Evolutionary conservation across 805 yeast species (phyloP).

Genomic region (Komagataella mondaviorum): DNA sequence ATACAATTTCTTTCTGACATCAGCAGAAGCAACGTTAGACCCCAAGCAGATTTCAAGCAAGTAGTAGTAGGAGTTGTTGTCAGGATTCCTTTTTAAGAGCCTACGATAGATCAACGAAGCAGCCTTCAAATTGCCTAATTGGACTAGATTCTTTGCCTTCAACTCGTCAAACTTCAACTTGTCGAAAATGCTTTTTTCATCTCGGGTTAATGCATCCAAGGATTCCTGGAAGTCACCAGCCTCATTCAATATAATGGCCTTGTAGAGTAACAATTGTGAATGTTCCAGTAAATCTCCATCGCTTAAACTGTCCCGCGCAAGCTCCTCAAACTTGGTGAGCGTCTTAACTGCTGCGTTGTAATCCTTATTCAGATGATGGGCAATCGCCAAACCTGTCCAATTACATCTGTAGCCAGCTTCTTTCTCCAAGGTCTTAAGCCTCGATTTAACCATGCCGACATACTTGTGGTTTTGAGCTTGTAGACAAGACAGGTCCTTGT

Average conservation of each 20-base stretch:
- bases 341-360: slow-evolving; percentile 57
- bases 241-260: slow-evolving; percentile 50
- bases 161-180: slow-evolving; percentile 48
- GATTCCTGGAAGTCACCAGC: slow-evolving; percentile 55
- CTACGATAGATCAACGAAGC: slow-evolving; percentile 59
- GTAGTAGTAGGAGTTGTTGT: slow-evolving; percentile 50
- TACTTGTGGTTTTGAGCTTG: slow-evolving; percentile 74
- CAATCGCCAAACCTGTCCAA: slow-evolving; percentile 83
- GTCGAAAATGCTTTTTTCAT: slow-evolving; percentile 34
- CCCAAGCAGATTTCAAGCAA: slow-evolving; percentile 55
- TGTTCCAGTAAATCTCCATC: slow-evolving; percentile 63
- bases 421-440: slow-evolving; percentile 56
- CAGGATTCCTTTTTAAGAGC: slow-evolving; percentile 78
- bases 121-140: slow-evolving; percentile 41
- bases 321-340: slow-evolving; percentile 59
- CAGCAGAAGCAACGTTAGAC: slow-evolving; percentile 28
- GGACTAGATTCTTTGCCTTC: slow-evolving; percentile 49
- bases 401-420: slow-evolving; percentile 78
- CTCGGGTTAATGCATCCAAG: slow-evolving; percentile 37
- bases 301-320: slow-evolving; percentile 54
- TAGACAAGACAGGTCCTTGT: slow-evolving; percentile 69
- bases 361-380: slow-evolving; percentile 66
- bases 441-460: slow-evolving; percentile 43
- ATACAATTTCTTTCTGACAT: slow-evolving; percentile 46
- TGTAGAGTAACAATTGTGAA: slow-evolving; percentile 68